Base-by-base conservation (phyloP, 768 basidiomycete species). In the Phanerochaete sordida region DNA sequence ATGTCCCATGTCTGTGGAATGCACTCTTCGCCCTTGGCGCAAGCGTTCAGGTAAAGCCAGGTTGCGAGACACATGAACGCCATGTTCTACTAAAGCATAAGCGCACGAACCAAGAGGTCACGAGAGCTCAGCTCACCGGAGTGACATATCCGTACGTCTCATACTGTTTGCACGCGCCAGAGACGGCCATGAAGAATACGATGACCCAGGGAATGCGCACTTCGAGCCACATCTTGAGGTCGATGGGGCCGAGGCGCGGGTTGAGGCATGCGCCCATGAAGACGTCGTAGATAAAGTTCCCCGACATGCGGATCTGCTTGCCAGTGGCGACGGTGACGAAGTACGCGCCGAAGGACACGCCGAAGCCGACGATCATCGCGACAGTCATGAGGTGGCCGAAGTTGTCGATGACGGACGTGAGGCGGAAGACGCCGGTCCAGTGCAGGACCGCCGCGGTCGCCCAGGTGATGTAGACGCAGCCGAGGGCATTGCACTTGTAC, bases 1-100 rank as follows among this genome's bases (percentile, higher is more conserved):
- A 99, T 99, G 68, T 98, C 97, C 96, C 97, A 98, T 1, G 94
- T 95, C 73, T 96, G 93, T 5, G 93, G 93, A 63, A 95, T 94
- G 68, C 91, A 94, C 69, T 96, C 94, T 68, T 96, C 95, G 43
- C 90, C 95, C 73, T 97, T 97, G 61, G 84, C 91, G 69, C 90
- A 98, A 48, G 95, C 95, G 65, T 99, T 98, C 63, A 98, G 80
- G 74, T 98, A 98, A n/a, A 99, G 78, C 69, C 92, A 93, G 9
- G 95, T 98, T 2, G 95, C 97, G 61, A 96, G 80, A 62, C 92
- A 86, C 92, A 98, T 97, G 74, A 98, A 93, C 0, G 87, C 88
- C 91, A 96, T 94, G 73, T 98, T 98, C 93, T 95, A 61, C 15
- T 39, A 27, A 23, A 13, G 23, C 3, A 37, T 61, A 11, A 49